Conservation (phyloP, 73 alveolate genomes). For the Paraurostyla sp. region DNA sequence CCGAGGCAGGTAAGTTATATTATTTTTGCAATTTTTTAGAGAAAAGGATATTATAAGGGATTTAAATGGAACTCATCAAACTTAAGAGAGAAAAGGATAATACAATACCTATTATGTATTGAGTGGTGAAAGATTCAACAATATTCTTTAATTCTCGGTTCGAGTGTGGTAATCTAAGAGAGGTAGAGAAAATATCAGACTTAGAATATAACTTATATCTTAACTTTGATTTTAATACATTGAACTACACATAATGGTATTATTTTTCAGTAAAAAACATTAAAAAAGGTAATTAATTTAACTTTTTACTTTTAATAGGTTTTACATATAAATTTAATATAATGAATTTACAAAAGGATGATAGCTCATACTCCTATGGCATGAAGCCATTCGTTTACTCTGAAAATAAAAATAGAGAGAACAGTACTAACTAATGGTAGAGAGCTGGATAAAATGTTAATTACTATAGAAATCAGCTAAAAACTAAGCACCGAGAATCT, state of each 20-base stretch:
- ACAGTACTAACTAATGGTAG: constrained; percentile 1
- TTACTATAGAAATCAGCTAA: constrained; percentile 39
- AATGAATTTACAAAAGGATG: constrained; percentile 61
- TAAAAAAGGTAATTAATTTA: constrained; percentile 32
- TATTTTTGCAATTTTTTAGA: neutral
- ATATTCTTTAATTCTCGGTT: constrained; percentile 53
- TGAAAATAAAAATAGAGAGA: constrained; percentile 34
- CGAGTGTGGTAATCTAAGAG: constrained; percentile 62
- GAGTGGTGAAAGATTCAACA: constrained; percentile 31
- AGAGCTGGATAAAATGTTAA: constrained; percentile 35
- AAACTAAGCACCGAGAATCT: constrained; percentile 57
- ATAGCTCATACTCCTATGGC: constrained; percentile 51
- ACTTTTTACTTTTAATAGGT: neutral
- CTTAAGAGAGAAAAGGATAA: neutral
- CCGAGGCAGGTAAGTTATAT: constrained; percentile 48
- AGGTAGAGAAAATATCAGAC: constrained; percentile 36
- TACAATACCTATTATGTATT: constrained; percentile 3
- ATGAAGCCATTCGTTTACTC: constrained; percentile 70
- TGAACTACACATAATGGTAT: constrained; percentile 61
- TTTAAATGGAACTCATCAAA: neutral
- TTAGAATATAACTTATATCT: constrained; percentile 45
- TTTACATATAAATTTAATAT: constrained; percentile 40
- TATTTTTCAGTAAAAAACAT: constrained; percentile 68
- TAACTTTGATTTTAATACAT: constrained; percentile 33
- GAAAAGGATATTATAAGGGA: constrained; percentile 21